Evolutionary conservation across 768 basidiomycete genomes (phyloP), one percentile per base, ranked within the genome.

Genomic region (Pleurotus tuber-regium): DNA sequence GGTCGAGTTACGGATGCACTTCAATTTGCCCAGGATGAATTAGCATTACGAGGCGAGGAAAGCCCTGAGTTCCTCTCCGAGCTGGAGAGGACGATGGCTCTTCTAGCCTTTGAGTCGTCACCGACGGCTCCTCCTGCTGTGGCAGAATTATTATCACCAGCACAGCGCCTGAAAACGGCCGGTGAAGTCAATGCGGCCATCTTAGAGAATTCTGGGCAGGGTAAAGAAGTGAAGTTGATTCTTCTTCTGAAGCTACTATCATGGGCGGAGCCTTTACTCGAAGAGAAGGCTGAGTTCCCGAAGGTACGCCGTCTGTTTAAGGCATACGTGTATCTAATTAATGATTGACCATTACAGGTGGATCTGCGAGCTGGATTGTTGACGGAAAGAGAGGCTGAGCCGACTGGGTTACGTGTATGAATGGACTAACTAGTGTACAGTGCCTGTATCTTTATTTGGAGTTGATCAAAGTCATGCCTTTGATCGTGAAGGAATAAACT

Each of bases 111-210:
- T 66, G 87, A 90, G 55, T 76, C 83, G 2, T 74, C 80, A 1
- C 72, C 82, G 24, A 63, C 70, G 38, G 77, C 78, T 30, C 89
- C 92, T 19, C 59, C 78, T 21, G 76, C 76, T 36, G 92, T 97
- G 58, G 75, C 83, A 16, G 86, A 92, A 50, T 73, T 98, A 49
- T 69, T 98, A 63, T 86, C 87, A 24, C 87, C 90, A 25, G 85
- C 83, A 18, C 94, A 98, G 66, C 79, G 96, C 43, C 80, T 92
- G 81, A 89, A 88, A 71, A 96, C 95, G n/a, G 95, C 95, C 1
- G 86, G 89, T 18, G 92, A 96, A 70, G 85, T 98, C 64, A 99
- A 99, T 63, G 88, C 91, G 1, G 95, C 96, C 26, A 96, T 99
- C 50, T 71, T 99, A 63, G 91, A 94, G 61, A 89, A 87, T 61